These are phyloP conservation scores for Coleophoma eucalyptorum DNA, from an alignment of 2,329 filamentous ascomycete genomes.

Conservation along the genomic window DNA sequence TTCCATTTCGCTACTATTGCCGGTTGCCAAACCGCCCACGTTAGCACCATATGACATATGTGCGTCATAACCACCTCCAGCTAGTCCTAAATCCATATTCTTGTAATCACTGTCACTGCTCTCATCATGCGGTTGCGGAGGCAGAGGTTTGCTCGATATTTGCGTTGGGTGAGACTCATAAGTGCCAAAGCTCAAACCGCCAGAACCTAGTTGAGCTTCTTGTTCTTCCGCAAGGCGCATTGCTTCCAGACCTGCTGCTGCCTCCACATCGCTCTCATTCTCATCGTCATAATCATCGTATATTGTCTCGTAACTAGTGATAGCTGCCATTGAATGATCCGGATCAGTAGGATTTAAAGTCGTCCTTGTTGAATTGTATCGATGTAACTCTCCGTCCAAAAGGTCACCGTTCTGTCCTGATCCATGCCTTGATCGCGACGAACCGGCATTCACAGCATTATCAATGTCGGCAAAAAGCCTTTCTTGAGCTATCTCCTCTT, in stretches of 20 bases:
- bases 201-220: slow-evolving; percentile 63
- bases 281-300: slow-evolving; percentile 46
- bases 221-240: slow-evolving; percentile 79
- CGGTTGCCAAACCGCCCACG: slow-evolving; percentile 20
- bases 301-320: slow-evolving; percentile 29
- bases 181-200: slow-evolving; percentile 46
- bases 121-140: slow-evolving; percentile 27
- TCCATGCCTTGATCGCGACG: slow-evolving; percentile 10
- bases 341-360: slow-evolving; percentile 38
- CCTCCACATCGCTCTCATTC: slow-evolving; percentile 86
- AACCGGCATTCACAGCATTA: slow-evolving; percentile 21
- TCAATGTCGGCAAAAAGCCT: slow-evolving; percentile 30
- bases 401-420: slow-evolving; percentile 38
- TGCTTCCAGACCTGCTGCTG: slow-evolving; percentile 76
- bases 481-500: slow-evolving; percentile 25
- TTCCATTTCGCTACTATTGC: slow-evolving; percentile 33
- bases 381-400: slow-evolving; percentile 41
- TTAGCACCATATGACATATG: slow-evolving; percentile 57
- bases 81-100: slow-evolving; percentile 67
- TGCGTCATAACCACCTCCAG: slow-evolving; percentile 68
- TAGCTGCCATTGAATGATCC: slow-evolving; percentile 47
- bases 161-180: slow-evolving; percentile 45
- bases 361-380: slow-evolving; percentile 48
- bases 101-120: slow-evolving; percentile 72
- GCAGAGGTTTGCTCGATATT: slow-evolving; percentile 4